phyloP scores from a whole-genome alignment of 2,329 filamentous ascomycete genomes.

The Huntiella moniliformis region DNA sequence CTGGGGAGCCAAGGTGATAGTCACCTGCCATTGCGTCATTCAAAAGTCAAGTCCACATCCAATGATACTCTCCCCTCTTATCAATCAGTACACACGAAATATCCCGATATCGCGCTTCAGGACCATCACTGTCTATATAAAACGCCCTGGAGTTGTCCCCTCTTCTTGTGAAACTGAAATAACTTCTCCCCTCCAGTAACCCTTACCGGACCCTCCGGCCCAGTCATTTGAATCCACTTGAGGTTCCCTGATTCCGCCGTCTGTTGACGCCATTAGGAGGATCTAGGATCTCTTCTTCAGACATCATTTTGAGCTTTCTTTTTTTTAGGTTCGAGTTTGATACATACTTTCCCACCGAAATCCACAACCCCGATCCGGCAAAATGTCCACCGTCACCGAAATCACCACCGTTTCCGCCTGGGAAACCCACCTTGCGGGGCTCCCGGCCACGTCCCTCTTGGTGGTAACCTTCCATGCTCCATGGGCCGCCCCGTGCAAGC shows the following conservation, averaged over 20 bases:
- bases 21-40: not conserved
- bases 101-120: too few relatives aligned
- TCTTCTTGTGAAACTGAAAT: too few relatives aligned
- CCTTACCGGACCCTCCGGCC: too few relatives aligned
- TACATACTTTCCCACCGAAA: not conserved
- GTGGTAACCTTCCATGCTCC: constrained; percentile 90
- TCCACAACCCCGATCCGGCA: constrained; percentile 12
- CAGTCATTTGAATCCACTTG: too few relatives aligned
- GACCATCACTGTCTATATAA: too few relatives aligned
- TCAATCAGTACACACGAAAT: too few relatives aligned
- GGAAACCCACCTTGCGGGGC: constrained; percentile 44
- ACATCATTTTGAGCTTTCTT: not conserved
- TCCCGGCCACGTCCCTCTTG: constrained; percentile 53
- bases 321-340: not conserved
- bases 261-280: too few relatives aligned
- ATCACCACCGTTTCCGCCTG: constrained; percentile 59
- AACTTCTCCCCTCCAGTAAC: too few relatives aligned
- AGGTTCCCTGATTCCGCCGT: too few relatives aligned
- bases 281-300: not conserved
- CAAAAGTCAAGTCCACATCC: not conserved
- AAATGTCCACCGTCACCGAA: constrained; percentile 61
- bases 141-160: too few relatives aligned
- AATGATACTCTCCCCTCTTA: not conserved
- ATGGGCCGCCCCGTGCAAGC: constrained; percentile 89
- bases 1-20: too few relatives aligned